Base-by-base conservation (phyloP, 768 basidiomycete genomes). In the Amanita molliuscula region DNA sequence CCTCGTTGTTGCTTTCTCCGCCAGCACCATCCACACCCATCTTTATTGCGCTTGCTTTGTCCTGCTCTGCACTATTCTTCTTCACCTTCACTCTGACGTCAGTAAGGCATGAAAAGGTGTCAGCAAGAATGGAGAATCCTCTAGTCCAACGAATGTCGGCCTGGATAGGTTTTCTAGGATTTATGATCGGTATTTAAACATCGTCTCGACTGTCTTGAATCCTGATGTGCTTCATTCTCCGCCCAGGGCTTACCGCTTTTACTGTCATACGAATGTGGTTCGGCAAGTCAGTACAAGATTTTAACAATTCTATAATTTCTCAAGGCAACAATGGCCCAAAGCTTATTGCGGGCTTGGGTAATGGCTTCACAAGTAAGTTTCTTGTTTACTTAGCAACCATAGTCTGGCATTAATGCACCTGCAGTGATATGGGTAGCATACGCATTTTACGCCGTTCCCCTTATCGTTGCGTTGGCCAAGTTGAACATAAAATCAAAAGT, bases 351-450 rank as follows among this genome's bases (percentile, higher is more conserved):
- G 61, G 67, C 9, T 68, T 69, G n/a, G 75, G 82, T 53, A 88
- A 85, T 56, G 85, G 77, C 6, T 89, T 88, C 54, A 82, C 78
- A 38, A 85, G 87, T 89, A 54, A 58, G 82, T 74, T 11, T 7
- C 21, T 34, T 31, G 15, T 46, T 42, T 13, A 20, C 44, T 42
- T 13, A 20, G 31, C 18, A 29, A n/a, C 20, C 33, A 11, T 4
- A 41, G 21, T 34, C 54, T 20, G 43, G 48, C 43, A 25, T 28
- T 48, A 38, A 25, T 25, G 20, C 15, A 23, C 35, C 13, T 42
- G 13, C 38, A 90, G 87, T 90, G 84, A 72, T 82, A 37, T 88
- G 82, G 78, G 78, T 88, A 16, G 85, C 77, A 13, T 87, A 85
- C 55, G 78, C 82, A 4, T 89, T 90, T 60, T 82, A 76, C 53